Base-by-base conservation (phyloP, 768 basidiomycete genomes). In the Coprinopsis sp. region DNA sequence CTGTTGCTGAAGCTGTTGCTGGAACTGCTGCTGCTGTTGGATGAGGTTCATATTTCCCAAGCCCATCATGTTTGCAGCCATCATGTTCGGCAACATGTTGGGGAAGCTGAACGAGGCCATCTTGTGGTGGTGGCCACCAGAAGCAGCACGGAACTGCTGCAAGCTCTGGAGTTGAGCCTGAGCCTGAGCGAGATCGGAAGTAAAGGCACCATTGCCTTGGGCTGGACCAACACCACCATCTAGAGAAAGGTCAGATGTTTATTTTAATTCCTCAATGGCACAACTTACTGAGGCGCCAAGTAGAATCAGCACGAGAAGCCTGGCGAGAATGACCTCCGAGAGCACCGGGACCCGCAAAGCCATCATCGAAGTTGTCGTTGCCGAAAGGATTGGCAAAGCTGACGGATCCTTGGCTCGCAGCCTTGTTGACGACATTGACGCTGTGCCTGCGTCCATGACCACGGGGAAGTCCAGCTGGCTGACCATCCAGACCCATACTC, bases 41-140 rank as follows among this genome's bases (percentile, higher is more conserved):
- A 93, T 77, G 19, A 94, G 67, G 63, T 84, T 92, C 62, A 85
- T 82, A 37, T 88, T 80, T 25, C 87, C 85, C 44, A 91, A 75
- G 38, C 84, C 90, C 90, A 92, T 91, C 84, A 90, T 93, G 57
- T 90, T 96, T 14, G 91, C 93, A 2, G 91, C 93, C 87, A 93
- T 89, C 81, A 95, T 87, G 59, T 94, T 94, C 4, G 93, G 94
- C 12, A 96, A 73, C 91, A 96, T 96, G 63, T 96, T 96, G 4
- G 94, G 94, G 73, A 97, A 93, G 62, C 89, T 91, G 70, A 96
- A 97, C 3, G 94, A 97, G 7, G 89, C 80, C 91, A 96, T 92
- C 73, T 95, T 95, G 63, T 91, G 84, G 63, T 95, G 92, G 57
- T 95, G 93, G 8, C 91, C 92, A 36, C 90, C 91, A 16, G 90